A percentile compares a stretch with the other conserved stretches of the same genome.
These are phyloP conservation scores for Fraxinus latifolia DNA, from an alignment of 305 asterid species.

Conservation along the genomic window DNA sequence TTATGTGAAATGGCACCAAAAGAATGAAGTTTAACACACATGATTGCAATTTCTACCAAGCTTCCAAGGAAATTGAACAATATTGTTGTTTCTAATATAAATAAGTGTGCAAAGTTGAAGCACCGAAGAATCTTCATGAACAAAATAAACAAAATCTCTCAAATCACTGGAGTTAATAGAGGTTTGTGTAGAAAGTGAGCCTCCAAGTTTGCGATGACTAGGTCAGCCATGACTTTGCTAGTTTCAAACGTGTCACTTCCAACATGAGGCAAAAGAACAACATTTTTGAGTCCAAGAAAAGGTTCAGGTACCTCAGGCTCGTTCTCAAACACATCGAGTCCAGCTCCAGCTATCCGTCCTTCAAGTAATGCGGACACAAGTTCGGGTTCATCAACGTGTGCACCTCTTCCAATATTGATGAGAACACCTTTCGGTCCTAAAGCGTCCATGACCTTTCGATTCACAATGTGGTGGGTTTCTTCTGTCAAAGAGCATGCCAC, in stretches of 20 bases:
- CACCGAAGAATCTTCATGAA: neutral
- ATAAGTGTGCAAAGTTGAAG: neutral
- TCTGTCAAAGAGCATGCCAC: slow-evolving; percentile 62
- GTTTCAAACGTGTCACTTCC: slow-evolving; percentile 77
- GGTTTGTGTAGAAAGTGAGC: slow-evolving; percentile 59
- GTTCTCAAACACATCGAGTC: slow-evolving; percentile 77
- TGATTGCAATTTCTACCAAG: neutral
- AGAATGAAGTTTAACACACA: neutral
- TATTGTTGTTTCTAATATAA: neutral
- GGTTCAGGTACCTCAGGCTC: slow-evolving; percentile 66
- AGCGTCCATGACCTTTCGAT: slow-evolving; percentile 53
- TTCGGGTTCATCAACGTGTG: slow-evolving; percentile 65
- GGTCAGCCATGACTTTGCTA: slow-evolving; percentile 73
- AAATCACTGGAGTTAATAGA: slow-evolving; percentile 58
- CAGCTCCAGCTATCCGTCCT: slow-evolving; percentile 80
- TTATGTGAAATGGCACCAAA: neutral
- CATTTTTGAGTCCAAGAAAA: slow-evolving; percentile 51
- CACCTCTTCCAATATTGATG: slow-evolving; percentile 73
- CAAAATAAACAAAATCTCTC: slow-evolving; percentile 11
- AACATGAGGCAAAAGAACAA: slow-evolving; percentile 65
- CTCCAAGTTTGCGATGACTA: slow-evolving; percentile 72
- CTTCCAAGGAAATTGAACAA: neutral
- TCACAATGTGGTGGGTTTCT: slow-evolving; percentile 59
- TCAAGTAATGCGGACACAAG: slow-evolving; percentile 66
- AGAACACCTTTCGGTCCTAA: slow-evolving; percentile 71